Percentiles rank a stretch among this genome's conserved stretches.
These are phyloP conservation scores for Pseudopediastrum boryanum DNA, from an alignment of 139 green algal genomes.

Conservation along the genomic window DNA sequence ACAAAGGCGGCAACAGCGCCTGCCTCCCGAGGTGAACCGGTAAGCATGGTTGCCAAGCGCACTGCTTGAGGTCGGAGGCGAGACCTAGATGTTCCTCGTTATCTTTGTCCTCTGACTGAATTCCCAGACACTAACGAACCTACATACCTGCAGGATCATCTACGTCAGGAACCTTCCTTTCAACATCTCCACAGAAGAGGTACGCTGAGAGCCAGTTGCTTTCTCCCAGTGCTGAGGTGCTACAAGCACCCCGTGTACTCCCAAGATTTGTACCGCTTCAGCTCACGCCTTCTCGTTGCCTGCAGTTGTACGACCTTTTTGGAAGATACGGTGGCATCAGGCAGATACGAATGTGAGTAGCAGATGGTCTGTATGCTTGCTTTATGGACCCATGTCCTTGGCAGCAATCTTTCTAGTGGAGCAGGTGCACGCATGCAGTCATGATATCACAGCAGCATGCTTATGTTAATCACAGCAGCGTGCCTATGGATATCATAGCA, in stretches of 20 bases:
- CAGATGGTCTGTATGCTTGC: too few relatives aligned
- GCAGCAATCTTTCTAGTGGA: too few relatives aligned
- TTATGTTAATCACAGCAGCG: too few relatives aligned
- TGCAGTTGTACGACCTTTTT: slow-evolving; percentile 94
- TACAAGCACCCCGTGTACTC: too few relatives aligned
- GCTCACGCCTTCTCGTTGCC: neutral
- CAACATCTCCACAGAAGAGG: slow-evolving; percentile 93
- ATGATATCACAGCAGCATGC: too few relatives aligned
- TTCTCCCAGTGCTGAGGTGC: too few relatives aligned
- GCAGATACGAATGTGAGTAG: slow-evolving; percentile 86
- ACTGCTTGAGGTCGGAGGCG: neutral
- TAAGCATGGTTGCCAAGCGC: neutral
- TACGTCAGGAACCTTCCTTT: slow-evolving; percentile 97
- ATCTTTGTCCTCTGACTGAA: neutral
- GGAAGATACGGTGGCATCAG: slow-evolving; percentile 96
- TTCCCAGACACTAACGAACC: too few relatives aligned
- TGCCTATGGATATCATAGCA: too few relatives aligned
- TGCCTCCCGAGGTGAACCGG: slow-evolving; percentile 42
- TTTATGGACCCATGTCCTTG: too few relatives aligned
- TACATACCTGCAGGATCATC: slow-evolving; percentile 60
- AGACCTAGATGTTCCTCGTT: neutral
- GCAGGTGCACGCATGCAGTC: too few relatives aligned
- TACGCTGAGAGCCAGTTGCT: too few relatives aligned
- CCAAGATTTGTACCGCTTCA: slow-evolving; percentile 7
- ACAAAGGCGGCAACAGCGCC: slow-evolving; percentile 23